These are phyloP conservation scores for Apiospora aurea DNA, from an alignment of 2,329 filamentous ascomycete species.

Conservation along the genomic window DNA sequence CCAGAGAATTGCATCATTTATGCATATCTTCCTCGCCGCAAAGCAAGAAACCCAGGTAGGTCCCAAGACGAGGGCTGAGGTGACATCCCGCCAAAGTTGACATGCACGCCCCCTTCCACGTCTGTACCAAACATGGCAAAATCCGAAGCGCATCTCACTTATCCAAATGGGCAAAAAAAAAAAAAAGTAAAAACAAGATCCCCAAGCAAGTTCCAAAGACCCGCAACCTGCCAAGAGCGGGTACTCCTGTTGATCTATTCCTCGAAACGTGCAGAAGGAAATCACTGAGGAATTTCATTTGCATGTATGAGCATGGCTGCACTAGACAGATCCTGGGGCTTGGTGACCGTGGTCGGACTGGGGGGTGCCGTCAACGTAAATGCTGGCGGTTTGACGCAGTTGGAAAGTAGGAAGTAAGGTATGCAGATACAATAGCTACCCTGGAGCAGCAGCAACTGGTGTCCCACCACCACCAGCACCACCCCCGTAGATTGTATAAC, in stretches of 20 bases:
- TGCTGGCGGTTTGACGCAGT: not conserved
- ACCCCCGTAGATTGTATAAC: not conserved
- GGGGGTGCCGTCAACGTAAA: not conserved
- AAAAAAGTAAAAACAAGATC: not conserved
- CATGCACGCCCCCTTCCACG: not conserved
- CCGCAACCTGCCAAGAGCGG: constrained; percentile 9
- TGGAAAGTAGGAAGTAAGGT: not conserved
- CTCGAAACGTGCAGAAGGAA: not conserved
- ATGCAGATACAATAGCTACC: not conserved
- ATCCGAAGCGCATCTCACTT: not conserved
- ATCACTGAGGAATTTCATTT: not conserved
- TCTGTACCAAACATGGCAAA: not conserved
- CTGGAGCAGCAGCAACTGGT: not conserved
- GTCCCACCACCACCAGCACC: not conserved
- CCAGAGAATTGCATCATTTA: not conserved
- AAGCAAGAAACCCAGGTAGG: not conserved
- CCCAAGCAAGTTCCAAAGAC: not conserved
- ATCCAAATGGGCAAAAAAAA: not conserved
- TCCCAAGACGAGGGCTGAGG: not conserved
- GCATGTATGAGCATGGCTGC: not conserved
- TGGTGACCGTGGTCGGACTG: not conserved
- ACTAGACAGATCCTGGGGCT: not conserved
- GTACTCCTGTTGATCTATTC: not conserved
- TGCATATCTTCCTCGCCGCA: not conserved
- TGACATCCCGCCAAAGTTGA: not conserved